These are phyloP conservation scores for Penicillium italicum DNA, from an alignment of 2,329 filamentous ascomycete genomes.

Conservation along the genomic window DNA sequence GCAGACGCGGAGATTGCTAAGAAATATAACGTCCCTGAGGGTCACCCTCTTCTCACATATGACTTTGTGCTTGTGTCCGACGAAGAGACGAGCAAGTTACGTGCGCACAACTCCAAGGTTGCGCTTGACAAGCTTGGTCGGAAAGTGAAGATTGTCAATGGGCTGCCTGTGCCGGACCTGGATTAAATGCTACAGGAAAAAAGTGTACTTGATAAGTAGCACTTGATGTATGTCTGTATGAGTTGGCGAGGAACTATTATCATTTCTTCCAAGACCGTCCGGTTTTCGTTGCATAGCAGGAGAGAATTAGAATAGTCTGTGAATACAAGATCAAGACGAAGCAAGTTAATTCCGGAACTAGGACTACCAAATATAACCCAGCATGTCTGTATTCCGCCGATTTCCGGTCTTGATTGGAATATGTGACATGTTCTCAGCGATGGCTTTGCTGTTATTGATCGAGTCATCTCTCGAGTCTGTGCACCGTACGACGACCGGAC, in stretches of 20 bases:
- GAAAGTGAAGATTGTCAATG: slow-evolving; percentile 63
- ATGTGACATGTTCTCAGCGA: not conserved
- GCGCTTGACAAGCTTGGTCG: slow-evolving; percentile 65
- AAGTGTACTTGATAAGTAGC: not conserved
- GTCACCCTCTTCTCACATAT: slow-evolving; percentile 61
- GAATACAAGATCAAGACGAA: not conserved
- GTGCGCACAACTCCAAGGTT: slow-evolving; percentile 63
- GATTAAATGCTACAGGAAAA: slow-evolving; percentile 10
- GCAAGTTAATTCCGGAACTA: not conserved
- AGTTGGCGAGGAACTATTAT: not conserved
- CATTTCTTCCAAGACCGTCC: not conserved
- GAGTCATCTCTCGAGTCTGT: not conserved
- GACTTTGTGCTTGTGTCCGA: slow-evolving; percentile 76
- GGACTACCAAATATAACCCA: not conserved
- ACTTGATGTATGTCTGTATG: not conserved
- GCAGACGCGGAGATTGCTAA: slow-evolving; percentile 53
- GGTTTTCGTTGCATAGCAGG: not conserved
- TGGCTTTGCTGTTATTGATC: not conserved
- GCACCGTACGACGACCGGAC: not conserved
- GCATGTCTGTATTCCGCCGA: not conserved
- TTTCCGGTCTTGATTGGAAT: not conserved
- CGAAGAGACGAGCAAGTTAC: slow-evolving; percentile 63
- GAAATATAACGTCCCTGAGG: slow-evolving; percentile 62
- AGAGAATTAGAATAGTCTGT: not conserved
- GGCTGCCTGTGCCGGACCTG: slow-evolving; percentile 22